A percentile compares a stretch with the other conserved stretches of the same genome.
Evolutionary conservation across 768 basidiomycete genomes (phyloP).

Genomic region (Auricularia sp.): DNA sequence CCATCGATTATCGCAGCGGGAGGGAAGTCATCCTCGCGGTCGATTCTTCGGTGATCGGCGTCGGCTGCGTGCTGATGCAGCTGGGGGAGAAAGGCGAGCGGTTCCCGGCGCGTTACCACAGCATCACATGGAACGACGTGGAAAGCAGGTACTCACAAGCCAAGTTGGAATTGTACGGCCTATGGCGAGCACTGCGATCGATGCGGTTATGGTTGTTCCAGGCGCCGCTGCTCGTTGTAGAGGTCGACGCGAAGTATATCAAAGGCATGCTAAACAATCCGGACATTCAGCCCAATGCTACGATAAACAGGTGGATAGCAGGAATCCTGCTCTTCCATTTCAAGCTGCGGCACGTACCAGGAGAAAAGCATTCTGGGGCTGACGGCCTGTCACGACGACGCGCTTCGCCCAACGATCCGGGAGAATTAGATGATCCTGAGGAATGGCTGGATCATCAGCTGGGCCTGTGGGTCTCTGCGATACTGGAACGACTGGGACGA

Average conservation of each 20-base stretch:
- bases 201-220: constrained; percentile 2
- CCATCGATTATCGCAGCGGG: constrained; percentile 24
- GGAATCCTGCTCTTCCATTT: constrained; percentile 5
- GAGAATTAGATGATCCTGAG: not conserved
- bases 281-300: constrained; percentile 6
- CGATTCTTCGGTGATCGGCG: constrained; percentile 17
- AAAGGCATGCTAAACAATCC: constrained; percentile 10
- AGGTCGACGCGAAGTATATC: constrained; percentile 8
- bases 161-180: constrained; percentile 21
- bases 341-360: constrained; percentile 28
- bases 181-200: constrained; percentile 10
- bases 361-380: constrained; percentile 11
- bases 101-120: constrained; percentile 27
- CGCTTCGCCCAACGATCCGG: not conserved
- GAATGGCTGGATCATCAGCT: not conserved
- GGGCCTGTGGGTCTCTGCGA: not conserved
- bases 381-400: constrained; percentile 17
- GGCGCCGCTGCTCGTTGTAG: not conserved
- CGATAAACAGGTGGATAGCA: constrained; percentile 10
- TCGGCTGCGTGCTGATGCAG: constrained; percentile 21
- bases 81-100: constrained; percentile 10
- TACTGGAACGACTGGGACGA: not conserved
- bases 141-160: constrained; percentile 16
- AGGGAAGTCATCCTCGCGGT: constrained; percentile 15
- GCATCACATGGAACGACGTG: constrained; percentile 26